A percentile compares a stretch with the other conserved stretches of the same genome.
phyloP scores from a whole-genome alignment of 371 early-diverging fungal genomes.

The Mucor plumbeus region DNA sequence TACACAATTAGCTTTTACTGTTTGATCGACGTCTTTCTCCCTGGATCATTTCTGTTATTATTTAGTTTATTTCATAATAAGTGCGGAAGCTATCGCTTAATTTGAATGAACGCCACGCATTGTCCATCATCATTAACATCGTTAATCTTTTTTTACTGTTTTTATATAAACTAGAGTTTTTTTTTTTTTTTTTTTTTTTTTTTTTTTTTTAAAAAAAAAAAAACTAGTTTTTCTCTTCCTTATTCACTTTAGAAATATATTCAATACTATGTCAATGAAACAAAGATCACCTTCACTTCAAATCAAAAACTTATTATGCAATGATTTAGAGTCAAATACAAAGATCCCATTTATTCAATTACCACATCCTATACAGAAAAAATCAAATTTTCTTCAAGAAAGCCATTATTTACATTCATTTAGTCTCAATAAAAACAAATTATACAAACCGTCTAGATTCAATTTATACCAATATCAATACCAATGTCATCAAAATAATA shows the following conservation, averaged over 20 bases:
- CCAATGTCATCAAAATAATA: conserved; percentile 2
- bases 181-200: background rate
- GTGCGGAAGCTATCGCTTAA: background rate
- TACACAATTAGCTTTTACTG: background rate
- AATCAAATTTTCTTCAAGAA: background rate
- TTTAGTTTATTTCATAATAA: background rate
- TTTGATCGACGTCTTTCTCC: conserved; percentile 3
- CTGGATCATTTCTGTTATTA: background rate
- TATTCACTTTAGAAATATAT: background rate
- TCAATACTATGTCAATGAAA: background rate
- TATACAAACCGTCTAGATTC: background rate
- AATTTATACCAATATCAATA: background rate
- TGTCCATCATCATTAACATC: background rate
- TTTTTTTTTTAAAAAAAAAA: too few relatives aligned
- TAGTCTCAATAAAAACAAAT: background rate
- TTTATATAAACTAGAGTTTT: background rate
- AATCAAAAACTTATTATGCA: background rate
- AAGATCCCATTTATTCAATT: background rate
- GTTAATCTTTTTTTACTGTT: background rate
- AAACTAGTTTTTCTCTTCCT: too few relatives aligned
- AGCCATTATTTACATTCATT: background rate
- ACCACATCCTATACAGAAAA: background rate
- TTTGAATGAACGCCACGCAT: conserved; percentile 1
- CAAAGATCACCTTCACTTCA: conserved; percentile 2
- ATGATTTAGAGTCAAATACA: background rate